These are phyloP conservation scores for Lepidium campestre DNA, from an alignment of 441 rosid genomes.

Conservation along the genomic window DNA sequence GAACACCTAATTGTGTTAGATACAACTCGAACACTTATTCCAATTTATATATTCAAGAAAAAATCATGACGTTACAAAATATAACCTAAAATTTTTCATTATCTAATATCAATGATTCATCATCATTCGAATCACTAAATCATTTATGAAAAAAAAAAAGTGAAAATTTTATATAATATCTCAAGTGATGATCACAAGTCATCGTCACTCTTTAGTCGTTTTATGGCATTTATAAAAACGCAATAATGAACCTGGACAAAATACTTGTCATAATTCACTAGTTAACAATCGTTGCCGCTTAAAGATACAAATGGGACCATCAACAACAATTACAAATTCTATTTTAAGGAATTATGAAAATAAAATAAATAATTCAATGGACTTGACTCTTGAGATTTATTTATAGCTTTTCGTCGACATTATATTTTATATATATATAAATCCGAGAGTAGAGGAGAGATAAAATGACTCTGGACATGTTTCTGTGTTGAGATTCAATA, in stretches of 20 bases:
- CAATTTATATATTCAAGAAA: no score
- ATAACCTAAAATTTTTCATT: no score
- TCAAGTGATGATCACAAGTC: not conserved
- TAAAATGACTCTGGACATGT: constrained; percentile 11
- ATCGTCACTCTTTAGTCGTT: constrained; percentile 3
- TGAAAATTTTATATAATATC: no score
- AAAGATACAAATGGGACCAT: not conserved
- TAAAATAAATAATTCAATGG: not conserved
- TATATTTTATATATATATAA: not conserved
- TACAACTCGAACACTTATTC: no score
- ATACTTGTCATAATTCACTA: not conserved
- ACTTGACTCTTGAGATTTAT: not conserved
- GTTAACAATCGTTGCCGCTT: constrained; percentile 11
- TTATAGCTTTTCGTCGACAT: not conserved
- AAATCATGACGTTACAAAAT: no score
- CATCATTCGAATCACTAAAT: no score
- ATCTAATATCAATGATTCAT: no score
- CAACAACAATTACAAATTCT: no score
- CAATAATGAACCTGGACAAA: not conserved
- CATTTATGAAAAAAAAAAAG: no score
- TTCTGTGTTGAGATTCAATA: not conserved
- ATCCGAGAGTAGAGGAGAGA: not conserved
- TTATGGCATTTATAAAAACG: not conserved
- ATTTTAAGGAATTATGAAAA: not conserved
- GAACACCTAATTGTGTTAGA: no score